These are phyloP conservation scores for Quercus tomentella DNA, from an alignment of 331 rosid species.

Conservation along the genomic window DNA sequence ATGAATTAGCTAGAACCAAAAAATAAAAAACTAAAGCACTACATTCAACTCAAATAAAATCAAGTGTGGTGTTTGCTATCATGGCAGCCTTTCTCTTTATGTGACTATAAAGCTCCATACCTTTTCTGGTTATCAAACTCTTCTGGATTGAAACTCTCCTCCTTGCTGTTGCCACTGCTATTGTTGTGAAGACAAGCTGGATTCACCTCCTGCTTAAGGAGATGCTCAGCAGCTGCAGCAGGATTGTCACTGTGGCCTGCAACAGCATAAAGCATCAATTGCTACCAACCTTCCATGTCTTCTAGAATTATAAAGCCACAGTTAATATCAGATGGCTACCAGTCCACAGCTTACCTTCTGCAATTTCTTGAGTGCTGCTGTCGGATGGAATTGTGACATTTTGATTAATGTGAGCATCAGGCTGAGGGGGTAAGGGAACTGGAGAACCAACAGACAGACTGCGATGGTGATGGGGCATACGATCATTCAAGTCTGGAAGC, in stretches of 20 bases:
- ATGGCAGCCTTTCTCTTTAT: background rate
- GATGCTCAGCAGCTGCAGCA: slow-evolving; percentile 29
- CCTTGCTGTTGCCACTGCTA: slow-evolving; percentile 26
- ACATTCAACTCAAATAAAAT: background rate
- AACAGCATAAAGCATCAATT: slow-evolving; percentile 7
- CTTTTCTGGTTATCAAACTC: slow-evolving; percentile 35
- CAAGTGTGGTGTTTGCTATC: background rate
- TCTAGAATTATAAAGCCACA: background rate
- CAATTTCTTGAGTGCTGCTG: slow-evolving; percentile 43
- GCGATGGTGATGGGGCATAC: slow-evolving; percentile 62
- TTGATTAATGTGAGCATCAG: slow-evolving; percentile 40
- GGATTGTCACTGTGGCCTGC: slow-evolving; percentile 46
- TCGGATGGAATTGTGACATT: slow-evolving; percentile 47
- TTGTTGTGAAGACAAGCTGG: slow-evolving; percentile 23
- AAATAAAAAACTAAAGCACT: background rate
- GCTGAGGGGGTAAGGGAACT: slow-evolving; percentile 39
- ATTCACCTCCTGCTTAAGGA: slow-evolving; percentile 35
- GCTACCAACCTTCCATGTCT: background rate
- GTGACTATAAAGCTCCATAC: slow-evolving; percentile 28
- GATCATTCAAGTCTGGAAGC: slow-evolving; percentile 77
- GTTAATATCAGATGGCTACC: background rate
- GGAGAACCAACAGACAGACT: slow-evolving; percentile 72
- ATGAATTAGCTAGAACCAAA: background rate
- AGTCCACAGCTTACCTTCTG: slow-evolving; percentile 48
- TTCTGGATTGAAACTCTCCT: slow-evolving; percentile 27